Base-by-base conservation (phyloP, 2,329 filamentous ascomycete genomes). In the Proliferodiscus dingleyae region DNA sequence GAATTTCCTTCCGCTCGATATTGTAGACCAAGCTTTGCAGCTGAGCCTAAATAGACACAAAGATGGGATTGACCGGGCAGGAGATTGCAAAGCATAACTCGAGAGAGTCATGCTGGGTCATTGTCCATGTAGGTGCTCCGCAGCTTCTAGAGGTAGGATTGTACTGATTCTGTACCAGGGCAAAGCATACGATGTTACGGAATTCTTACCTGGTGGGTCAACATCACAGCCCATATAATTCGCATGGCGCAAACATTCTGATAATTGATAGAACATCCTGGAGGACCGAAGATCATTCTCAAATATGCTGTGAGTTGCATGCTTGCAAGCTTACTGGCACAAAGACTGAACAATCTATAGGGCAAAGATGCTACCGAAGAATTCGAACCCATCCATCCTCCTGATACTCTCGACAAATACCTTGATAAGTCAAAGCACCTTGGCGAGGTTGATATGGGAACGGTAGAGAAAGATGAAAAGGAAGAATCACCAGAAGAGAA, bases 321-420 rank as follows among this genome's bases (percentile, higher is more conserved):
- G 2, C 29, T 19, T 46, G n/a, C 43, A 34, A 46, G 18, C 37
- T 24, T 28, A 13, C 9, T 5, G 19, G 37, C 26, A 38, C 11
- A 26, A 2, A 23, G n/a, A 32, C 10, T 15, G 19, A 16, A 21
- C 32, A 24, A 22, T 38, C 22, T 24, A 15, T 33, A 63, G 61
- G 89, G 90, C 59, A 94, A 91, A 74, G 90, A 96, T 73, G 89
- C 89, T 30, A 94, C 89, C 28, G 87, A 90, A 64, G 89, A 89
- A 62, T 96, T 87, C 68, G 89, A 94, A 38, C 89, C 89, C 28
- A 93, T 96, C 54, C 81, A 85, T 65, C 90, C 90, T 2, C 87
- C 86, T 11, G 90, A 95, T 68, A 95, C 89, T 1, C 78, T 96
- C 45, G 80, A 85, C 65, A 85, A 85, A 73, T 95, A 87, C 66